Evolutionary conservation across 176 grass and related monocot species (phyloP).

Genomic region (Pontederia paniculata): DNA sequence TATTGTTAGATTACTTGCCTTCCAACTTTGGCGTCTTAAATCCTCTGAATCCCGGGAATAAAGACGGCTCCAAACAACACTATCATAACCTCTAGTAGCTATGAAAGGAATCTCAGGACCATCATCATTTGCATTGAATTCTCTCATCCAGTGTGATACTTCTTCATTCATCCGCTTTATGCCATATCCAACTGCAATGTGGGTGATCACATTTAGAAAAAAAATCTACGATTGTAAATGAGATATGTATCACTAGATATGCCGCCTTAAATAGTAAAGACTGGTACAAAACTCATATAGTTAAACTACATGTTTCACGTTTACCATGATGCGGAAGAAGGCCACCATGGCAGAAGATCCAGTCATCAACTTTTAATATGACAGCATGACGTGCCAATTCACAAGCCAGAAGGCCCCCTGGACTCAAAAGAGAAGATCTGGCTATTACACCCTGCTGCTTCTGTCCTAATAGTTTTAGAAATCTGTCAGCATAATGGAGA

Average conservation of each 20-base stretch:
- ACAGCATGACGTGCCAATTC: conserved; percentile 76
- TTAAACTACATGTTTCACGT: neutral
- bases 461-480: conserved; percentile 52
- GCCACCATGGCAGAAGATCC: conserved; percentile 94
- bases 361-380: conserved; percentile 70
- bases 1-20: conserved; percentile 29
- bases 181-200: conserved; percentile 57
- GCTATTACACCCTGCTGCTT: conserved; percentile 58
- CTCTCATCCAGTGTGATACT: conserved; percentile 75
- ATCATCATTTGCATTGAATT: conserved; percentile 30
- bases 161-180: conserved; percentile 77
- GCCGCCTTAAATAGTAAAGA: too few species aligned
- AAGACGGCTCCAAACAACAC: conserved; percentile 77
- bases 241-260: too few species aligned
- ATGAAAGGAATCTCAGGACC: conserved; percentile 54
- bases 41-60: conserved; percentile 58
- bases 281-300: neutral
- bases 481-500: conserved; percentile 41
- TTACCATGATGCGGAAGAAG: conserved; percentile 95
- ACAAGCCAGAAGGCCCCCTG: conserved; percentile 56
- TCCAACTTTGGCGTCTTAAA: conserved; percentile 24
- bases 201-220: neutral
- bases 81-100: conserved; percentile 82
- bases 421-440: conserved; percentile 69
- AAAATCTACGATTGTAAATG: neutral